Evolutionary conservation across 495 filamentous ascomycete species (phyloP), one percentile per base, ranked within the genome.

Genomic region (Trichocladium antarcticum): DNA sequence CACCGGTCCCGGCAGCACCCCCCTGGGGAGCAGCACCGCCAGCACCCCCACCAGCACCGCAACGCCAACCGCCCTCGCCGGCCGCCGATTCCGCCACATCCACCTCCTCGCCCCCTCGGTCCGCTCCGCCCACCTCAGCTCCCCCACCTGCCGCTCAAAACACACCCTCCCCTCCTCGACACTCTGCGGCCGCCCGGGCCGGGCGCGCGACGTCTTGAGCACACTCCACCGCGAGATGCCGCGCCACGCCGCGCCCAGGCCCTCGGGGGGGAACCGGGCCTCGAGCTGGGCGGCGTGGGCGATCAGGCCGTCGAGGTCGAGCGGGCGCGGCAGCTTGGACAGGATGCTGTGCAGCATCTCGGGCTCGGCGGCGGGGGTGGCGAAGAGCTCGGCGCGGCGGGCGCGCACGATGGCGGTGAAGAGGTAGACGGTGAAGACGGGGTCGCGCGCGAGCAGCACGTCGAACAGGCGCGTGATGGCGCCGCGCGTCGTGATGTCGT

Each of bases 321-420:
- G 73, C 9, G 85, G 81, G 37, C 75, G 76, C 0, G 92, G 92
- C 2, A 98, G 75, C 63, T 93, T 95, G 5, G 84, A 89, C 2
- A 98, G 76, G 6, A 83, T 80, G 39, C 80, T 85, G 64, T 95
- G 88, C 15, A 98, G 76, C 81, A 98, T 95, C 59, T 96, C 93
- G 11, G 87, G 85, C 60, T 98, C 92, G 43, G 95, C 84, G 15
- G 70, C 62, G 0, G 86, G 81, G 11, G 87, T 86, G 27, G 84
- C 83, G 48, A 97, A 74, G 1, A 98, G 73, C 60, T 96, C 87
- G 22, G 77, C 76, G 44, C 82, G 81, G 20, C 92, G 80, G 17
- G 79, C 77, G 11, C 93, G 72, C 19, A 96, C 77, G 45, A 95
- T 89, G 57, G 87, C 82, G 15, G 88, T 87, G 66, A 95, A 96